These are phyloP conservation scores for Phytopythium aichiense DNA, from an alignment of 352 stramenopile species.

Conservation along the genomic window DNA sequence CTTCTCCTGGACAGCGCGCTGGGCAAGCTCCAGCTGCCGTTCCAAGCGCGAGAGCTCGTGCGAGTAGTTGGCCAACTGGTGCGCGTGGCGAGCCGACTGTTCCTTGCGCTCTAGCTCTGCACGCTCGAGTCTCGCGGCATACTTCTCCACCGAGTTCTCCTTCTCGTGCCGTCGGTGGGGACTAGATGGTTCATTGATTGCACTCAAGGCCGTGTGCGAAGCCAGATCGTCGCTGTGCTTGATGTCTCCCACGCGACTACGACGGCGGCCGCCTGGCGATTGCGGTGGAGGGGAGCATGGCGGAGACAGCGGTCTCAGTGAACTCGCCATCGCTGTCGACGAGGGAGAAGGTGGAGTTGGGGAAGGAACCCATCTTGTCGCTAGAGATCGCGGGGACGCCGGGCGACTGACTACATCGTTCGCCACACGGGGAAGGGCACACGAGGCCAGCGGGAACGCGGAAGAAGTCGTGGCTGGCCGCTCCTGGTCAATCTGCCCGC, in stretches of 20 bases:
- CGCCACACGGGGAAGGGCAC: background rate
- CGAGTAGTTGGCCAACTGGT: constrained; percentile 65
- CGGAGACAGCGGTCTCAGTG: background rate
- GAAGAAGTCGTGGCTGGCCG: background rate
- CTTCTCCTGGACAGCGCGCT: constrained; percentile 41
- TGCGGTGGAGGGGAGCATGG: background rate
- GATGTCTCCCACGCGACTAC: background rate
- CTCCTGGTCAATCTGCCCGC: background rate
- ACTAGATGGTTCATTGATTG: background rate
- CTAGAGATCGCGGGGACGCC: background rate
- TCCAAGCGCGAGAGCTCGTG: constrained; percentile 66
- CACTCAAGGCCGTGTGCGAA: background rate
- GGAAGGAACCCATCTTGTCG: background rate
- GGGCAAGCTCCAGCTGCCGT: constrained; percentile 53
- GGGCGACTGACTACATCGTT: background rate
- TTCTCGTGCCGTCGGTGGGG: background rate
- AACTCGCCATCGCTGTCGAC: background rate
- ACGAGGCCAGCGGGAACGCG: background rate
- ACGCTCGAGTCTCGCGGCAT: constrained; percentile 29
- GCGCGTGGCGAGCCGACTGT: constrained; percentile 33
- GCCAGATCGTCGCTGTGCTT: background rate
- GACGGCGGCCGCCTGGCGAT: background rate
- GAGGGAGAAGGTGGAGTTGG: background rate
- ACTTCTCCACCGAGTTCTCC: constrained; percentile 20
- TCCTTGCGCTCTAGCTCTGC: constrained; percentile 52